These are phyloP conservation scores for Globisporangium nunn DNA, from an alignment of 352 stramenopile genomes.

Conservation along the genomic window DNA sequence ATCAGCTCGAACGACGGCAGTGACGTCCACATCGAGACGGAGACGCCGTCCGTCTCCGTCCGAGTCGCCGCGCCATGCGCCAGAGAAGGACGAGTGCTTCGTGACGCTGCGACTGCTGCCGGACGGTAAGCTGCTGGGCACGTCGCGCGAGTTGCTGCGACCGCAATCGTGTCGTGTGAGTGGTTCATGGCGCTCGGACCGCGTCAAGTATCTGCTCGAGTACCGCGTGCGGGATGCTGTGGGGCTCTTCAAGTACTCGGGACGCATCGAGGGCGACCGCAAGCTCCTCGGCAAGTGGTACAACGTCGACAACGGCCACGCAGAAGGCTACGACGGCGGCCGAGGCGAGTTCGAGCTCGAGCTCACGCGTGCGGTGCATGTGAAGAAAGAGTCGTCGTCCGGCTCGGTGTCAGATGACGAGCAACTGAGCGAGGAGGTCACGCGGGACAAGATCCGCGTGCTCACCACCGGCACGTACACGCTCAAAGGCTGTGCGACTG, in stretches of 20 bases:
- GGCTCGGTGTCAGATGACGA: background rate
- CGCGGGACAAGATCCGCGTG: slow-evolving; percentile 15
- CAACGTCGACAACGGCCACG: slow-evolving; percentile 50
- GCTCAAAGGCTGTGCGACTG: slow-evolving; percentile 51
- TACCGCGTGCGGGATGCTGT: slow-evolving; percentile 62
- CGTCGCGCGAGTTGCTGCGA: slow-evolving; percentile 49
- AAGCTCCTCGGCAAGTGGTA: slow-evolving; percentile 44
- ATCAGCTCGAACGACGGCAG: slow-evolving; percentile 1
- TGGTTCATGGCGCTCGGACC: slow-evolving; percentile 48
- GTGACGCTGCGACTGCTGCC: slow-evolving; percentile 54
- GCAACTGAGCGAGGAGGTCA: slow-evolving; percentile 14
- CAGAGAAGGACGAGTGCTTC: slow-evolving; percentile 46
- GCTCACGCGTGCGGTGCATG: slow-evolving; percentile 21
- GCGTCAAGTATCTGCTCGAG: slow-evolving; percentile 49
- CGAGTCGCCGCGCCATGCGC: background rate
- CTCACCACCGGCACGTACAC: slow-evolving; percentile 51
- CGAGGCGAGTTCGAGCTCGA: slow-evolving; percentile 50
- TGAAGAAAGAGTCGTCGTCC: background rate
- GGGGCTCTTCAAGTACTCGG: slow-evolving; percentile 55
- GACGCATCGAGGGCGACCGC: slow-evolving; percentile 24
- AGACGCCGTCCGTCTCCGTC: background rate
- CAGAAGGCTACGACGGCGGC: slow-evolving; percentile 40
- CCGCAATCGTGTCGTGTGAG: slow-evolving; percentile 45
- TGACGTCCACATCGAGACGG: background rate
- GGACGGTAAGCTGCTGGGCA: slow-evolving; percentile 42